phyloP scores from a whole-genome alignment of 495 filamentous ascomycete species.

The Parachaetomium inaequale region DNA sequence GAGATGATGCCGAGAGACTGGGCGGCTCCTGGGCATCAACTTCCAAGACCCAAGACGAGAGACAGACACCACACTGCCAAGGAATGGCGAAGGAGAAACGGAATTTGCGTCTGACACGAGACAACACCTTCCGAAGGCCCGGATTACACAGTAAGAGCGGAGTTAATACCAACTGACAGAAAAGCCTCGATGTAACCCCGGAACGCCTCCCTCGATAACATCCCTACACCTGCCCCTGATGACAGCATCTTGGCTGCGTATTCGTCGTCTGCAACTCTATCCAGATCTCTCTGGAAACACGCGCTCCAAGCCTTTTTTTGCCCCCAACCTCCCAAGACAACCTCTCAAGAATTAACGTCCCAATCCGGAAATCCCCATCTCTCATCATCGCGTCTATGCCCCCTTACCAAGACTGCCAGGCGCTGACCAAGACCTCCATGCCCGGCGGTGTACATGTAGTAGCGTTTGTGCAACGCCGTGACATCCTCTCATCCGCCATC shows the following conservation, averaged over 20 bases:
- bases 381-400: constrained; percentile 10
- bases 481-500: neutral
- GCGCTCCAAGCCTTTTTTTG: neutral
- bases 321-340: neutral
- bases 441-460: neutral
- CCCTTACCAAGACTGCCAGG: neutral
- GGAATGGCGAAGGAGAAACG: too few species aligned
- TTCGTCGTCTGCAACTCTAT: neutral
- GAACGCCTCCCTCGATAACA: neutral
- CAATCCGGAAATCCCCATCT: constrained; percentile 1
- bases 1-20: constrained; percentile 1
- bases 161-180: neutral
- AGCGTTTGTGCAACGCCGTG: neutral
- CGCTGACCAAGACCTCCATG: constrained; percentile 1
- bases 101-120: too few species aligned
- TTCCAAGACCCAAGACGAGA: neutral
- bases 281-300: neutral
- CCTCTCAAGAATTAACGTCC: neutral
- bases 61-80: neutral
- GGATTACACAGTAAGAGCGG: too few species aligned
- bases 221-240: neutral
- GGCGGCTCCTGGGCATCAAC: neutral
- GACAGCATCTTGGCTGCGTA: neutral
- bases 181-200: neutral
- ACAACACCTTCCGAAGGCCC: too few species aligned